Conservation (phyloP, 2,329 filamentous ascomycete species). For the Ascochyta fabae region DNA sequence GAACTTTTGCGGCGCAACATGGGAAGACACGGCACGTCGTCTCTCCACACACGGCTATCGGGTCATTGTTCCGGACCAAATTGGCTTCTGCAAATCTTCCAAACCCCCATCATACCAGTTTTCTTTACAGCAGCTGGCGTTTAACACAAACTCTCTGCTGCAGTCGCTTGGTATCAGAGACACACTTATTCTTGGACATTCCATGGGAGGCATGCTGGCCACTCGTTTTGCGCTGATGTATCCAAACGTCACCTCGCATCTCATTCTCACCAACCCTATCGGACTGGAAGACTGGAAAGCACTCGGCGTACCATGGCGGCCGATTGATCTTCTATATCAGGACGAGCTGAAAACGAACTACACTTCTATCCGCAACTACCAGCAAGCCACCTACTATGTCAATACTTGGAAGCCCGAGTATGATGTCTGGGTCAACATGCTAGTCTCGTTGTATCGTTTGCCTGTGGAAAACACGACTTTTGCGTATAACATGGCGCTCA, state of each 20-base stretch:
- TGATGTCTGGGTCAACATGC: slow-evolving; percentile 63
- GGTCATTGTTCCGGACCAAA: slow-evolving; percentile 61
- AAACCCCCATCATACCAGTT: slow-evolving; percentile 61
- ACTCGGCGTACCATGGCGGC: slow-evolving; percentile 33
- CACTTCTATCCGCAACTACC: slow-evolving; percentile 34
- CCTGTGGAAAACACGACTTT: slow-evolving; percentile 50
- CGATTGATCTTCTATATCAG: slow-evolving; percentile 25
- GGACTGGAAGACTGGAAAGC: slow-evolving; percentile 62
- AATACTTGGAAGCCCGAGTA: slow-evolving; percentile 57
- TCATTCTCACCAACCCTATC: slow-evolving; percentile 61
- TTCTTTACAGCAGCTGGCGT: slow-evolving; percentile 59
- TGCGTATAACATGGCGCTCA: slow-evolving; percentile 57
- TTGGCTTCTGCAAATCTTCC: slow-evolving; percentile 65
- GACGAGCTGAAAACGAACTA: slow-evolving; percentile 34
- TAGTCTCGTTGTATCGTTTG: slow-evolving; percentile 59
- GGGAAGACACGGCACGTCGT: slow-evolving; percentile 56
- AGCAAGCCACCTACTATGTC: slow-evolving; percentile 40
- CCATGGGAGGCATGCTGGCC: slow-evolving; percentile 62
- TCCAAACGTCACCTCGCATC: slow-evolving; percentile 50
- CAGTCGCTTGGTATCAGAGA: slow-evolving; percentile 52
- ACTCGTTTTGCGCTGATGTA: slow-evolving; percentile 61
- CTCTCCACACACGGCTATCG: slow-evolving; percentile 57
- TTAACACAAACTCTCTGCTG: slow-evolving; percentile 60
- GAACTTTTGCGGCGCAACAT: slow-evolving; percentile 64
- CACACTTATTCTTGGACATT: slow-evolving; percentile 61